These are phyloP conservation scores for Mortierella sp. DNA, from an alignment of 371 early-diverging fungal species.

Conservation along the genomic window DNA sequence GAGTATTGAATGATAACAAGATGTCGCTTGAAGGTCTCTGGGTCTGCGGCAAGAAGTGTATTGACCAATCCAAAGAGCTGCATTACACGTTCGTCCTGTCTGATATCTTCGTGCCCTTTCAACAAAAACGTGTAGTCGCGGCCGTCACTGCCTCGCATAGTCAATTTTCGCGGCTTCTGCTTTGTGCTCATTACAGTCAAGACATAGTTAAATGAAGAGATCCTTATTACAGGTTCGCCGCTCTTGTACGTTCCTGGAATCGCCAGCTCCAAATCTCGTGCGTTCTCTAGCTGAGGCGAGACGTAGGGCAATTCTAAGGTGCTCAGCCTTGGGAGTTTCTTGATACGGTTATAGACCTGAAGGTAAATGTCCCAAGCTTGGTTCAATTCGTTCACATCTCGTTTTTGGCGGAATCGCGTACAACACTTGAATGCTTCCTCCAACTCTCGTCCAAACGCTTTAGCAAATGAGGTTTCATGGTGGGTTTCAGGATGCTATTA, in stretches of 20 bases:
- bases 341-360: slow-evolving; percentile 86
- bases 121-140: slow-evolving; percentile 91
- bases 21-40: slow-evolving; percentile 95
- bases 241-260: slow-evolving; percentile 95
- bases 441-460: slow-evolving; percentile 93
- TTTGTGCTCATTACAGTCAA: slow-evolving; percentile 92
- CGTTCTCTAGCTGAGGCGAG: slow-evolving; percentile 90
- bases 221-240: slow-evolving; percentile 88
- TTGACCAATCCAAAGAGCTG: slow-evolving; percentile 98
- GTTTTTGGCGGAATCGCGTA: slow-evolving; percentile 80
- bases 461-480: slow-evolving; percentile 94
- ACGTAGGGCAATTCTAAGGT: slow-evolving; percentile 92
- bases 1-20: slow-evolving; percentile 92
- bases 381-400: slow-evolving; percentile 85
- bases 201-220: slow-evolving; percentile 84
- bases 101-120: slow-evolving; percentile 98
- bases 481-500: slow-evolving; percentile 90
- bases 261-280: slow-evolving; percentile 88
- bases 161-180: slow-evolving; percentile 91
- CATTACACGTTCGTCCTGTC: slow-evolving; percentile 99
- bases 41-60: slow-evolving; percentile 86
- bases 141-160: slow-evolving; percentile 91
- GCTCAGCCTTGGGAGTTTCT: slow-evolving; percentile 83
- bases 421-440: slow-evolving; percentile 94
- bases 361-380: slow-evolving; percentile 97